Percentiles rank a stretch among this genome's conserved stretches.
Conservation (phyloP, 768 basidiomycete genomes). For the Pholiota conissans region DNA sequence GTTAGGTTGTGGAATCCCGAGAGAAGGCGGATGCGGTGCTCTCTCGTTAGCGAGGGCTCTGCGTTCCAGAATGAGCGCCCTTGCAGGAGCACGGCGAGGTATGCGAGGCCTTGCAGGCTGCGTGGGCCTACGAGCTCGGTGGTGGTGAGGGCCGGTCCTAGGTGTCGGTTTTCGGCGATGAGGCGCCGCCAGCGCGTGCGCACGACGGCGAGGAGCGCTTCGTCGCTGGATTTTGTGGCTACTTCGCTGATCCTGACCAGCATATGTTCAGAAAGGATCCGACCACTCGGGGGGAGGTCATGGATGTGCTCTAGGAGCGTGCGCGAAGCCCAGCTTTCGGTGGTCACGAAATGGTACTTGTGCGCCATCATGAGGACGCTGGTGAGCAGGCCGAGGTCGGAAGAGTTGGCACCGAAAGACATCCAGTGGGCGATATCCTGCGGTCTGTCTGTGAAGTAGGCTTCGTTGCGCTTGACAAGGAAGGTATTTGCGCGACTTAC, state of each 20-base stretch:
- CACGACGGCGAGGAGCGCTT: slow-evolving; percentile 40
- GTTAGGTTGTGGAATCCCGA: slow-evolving; percentile 53
- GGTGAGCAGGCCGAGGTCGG: slow-evolving; percentile 41
- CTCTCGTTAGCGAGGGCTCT: slow-evolving; percentile 42
- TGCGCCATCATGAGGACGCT: slow-evolving; percentile 53
- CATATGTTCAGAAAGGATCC: slow-evolving; percentile 29
- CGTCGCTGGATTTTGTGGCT: slow-evolving; percentile 49
- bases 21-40: slow-evolving; percentile 52
- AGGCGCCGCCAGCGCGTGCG: slow-evolving; percentile 47
- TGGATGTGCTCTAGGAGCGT: slow-evolving; percentile 19
- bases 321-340: slow-evolving; percentile 48
- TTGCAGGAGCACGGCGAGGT: slow-evolving; percentile 51
- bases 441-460: slow-evolving; percentile 3
- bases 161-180: slow-evolving; percentile 42
- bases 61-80: slow-evolving; percentile 49
- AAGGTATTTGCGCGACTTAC: slow-evolving; percentile 33
- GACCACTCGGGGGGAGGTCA: slow-evolving; percentile 1
- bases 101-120: slow-evolving; percentile 47
- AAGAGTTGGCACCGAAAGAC: slow-evolving; percentile 32
- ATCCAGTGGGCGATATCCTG: slow-evolving; percentile 11
- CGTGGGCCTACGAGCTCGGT: slow-evolving; percentile 49
- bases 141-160: slow-evolving; percentile 41
- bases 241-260: slow-evolving; percentile 51
- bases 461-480: slow-evolving; percentile 8
- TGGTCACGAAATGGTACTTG: slow-evolving; percentile 55